Evolutionary conservation across 2,329 filamentous ascomycete species (phyloP).

Genomic region (Ophiostoma sp.): DNA sequence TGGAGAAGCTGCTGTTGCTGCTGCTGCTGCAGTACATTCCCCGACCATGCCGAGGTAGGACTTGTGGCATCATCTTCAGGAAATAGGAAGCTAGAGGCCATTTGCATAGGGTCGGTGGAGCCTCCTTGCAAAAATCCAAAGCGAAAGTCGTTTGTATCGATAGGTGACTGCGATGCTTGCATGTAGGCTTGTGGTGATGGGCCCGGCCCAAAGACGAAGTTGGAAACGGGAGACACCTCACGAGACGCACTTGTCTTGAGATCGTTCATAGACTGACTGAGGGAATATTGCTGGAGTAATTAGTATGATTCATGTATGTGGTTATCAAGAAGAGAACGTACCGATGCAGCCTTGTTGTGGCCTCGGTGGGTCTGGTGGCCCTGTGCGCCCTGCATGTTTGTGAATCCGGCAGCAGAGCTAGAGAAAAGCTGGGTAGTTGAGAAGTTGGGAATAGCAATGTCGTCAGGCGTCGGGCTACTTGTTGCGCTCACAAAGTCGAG

Average conservation of each 20-base stretch:
- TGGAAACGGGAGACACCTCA: conserved; percentile 52
- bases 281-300: conserved; percentile 44
- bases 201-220: conserved; percentile 47
- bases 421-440: conserved; percentile 22
- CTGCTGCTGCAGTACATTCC: conserved; percentile 17
- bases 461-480: conserved; percentile 47
- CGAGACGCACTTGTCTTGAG: conserved; percentile 45
- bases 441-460: conserved; percentile 14
- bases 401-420: conserved; percentile 24
- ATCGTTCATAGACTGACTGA: conserved; percentile 48
- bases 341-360: conserved; percentile 38
- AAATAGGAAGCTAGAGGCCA: conserved; percentile 22
- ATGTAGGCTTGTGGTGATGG: conserved; percentile 48
- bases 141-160: conserved; percentile 38
- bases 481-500: conserved; percentile 53
- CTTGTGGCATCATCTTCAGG: conserved; percentile 24
- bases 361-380: conserved; percentile 15
- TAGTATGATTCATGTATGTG: conserved; percentile 14
- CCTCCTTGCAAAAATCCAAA: conserved; percentile 22
- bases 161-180: conserved; percentile 45
- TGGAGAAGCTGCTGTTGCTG: conserved; percentile 21
- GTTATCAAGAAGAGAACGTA: conserved; percentile 34
- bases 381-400: conserved; percentile 1
- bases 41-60: conserved; percentile 23
- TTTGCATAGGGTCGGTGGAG: conserved; percentile 19